Conservation (phyloP, 176 grass and related monocot genomes). For the Oryza coarctata region DNA sequence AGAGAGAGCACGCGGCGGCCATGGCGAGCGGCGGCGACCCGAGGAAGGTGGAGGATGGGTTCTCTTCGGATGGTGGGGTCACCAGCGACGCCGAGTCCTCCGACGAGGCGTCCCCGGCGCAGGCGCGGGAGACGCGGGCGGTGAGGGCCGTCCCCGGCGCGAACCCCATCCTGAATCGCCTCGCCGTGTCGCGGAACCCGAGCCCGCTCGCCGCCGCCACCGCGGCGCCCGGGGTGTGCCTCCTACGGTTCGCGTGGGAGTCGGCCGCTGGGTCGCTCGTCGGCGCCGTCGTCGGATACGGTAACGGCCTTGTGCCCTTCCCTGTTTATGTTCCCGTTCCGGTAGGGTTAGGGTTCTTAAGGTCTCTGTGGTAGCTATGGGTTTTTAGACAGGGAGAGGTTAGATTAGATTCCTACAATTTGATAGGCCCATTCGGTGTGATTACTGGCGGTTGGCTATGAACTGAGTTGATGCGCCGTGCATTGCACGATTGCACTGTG, state of each 20-base stretch:
- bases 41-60: constrained; percentile 27
- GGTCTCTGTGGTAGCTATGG: neutral
- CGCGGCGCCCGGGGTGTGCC: constrained; percentile 52
- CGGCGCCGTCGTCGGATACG: constrained; percentile 53
- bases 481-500: neutral
- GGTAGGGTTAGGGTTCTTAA: constrained; percentile 29
- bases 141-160: neutral
- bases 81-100: constrained; percentile 34
- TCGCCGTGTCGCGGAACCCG: constrained; percentile 54
- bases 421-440: neutral
- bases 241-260: constrained; percentile 58
- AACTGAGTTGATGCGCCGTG: neutral
- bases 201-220: constrained; percentile 54
- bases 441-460: neutral
- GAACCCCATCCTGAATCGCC: constrained; percentile 50
- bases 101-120: too few relatives aligned
- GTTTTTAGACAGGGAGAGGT: neutral
- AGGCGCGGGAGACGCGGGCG: neutral
- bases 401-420: neutral
- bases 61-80: constrained; percentile 36
- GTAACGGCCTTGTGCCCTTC: neutral
- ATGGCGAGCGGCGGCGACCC: constrained; percentile 34
- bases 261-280: constrained; percentile 60
- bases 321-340: neutral
- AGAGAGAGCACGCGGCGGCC: constrained; percentile 3